Evolutionary conservation across 2,329 filamentous ascomycete genomes (phyloP).

Genomic region (Fusarium sp.): DNA sequence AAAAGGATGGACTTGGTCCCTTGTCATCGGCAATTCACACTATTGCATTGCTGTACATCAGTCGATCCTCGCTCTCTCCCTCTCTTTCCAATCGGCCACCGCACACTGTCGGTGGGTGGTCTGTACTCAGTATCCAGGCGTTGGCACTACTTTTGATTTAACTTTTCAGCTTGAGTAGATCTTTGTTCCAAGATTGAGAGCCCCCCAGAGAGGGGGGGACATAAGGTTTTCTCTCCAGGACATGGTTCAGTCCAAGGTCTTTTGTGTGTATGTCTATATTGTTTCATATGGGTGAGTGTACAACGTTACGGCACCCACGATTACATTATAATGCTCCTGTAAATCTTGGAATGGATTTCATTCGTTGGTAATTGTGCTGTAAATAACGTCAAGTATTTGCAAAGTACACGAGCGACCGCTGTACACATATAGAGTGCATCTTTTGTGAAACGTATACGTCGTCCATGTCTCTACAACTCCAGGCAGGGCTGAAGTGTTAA

Average conservation of each 20-base stretch:
- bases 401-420: too few relatives aligned
- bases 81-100: constrained; percentile 1
- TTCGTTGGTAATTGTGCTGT: not conserved
- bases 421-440: too few relatives aligned
- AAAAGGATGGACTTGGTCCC: constrained; percentile 2
- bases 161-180: not conserved
- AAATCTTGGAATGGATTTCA: not conserved
- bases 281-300: constrained; percentile 13
- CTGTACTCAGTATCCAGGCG: not conserved
- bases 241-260: not conserved
- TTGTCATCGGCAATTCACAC: constrained; percentile 30
- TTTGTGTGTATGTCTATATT: not conserved
- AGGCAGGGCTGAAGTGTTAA: not conserved
- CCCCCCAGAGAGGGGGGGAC: not conserved
- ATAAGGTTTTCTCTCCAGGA: constrained; percentile 9
- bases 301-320: not conserved
- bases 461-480: not conserved
- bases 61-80: constrained; percentile 18
- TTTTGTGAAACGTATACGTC: not conserved
- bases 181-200: not conserved
- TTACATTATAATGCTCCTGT: not conserved
- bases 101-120: not conserved
- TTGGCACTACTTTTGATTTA: not conserved
- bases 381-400: not conserved
- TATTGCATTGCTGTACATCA: constrained; percentile 16